A percentile compares a stretch with the other conserved stretches of the same genome.
Conservation (phyloP, 805 yeast genomes). For the Saturnispora quitensis region DNA sequence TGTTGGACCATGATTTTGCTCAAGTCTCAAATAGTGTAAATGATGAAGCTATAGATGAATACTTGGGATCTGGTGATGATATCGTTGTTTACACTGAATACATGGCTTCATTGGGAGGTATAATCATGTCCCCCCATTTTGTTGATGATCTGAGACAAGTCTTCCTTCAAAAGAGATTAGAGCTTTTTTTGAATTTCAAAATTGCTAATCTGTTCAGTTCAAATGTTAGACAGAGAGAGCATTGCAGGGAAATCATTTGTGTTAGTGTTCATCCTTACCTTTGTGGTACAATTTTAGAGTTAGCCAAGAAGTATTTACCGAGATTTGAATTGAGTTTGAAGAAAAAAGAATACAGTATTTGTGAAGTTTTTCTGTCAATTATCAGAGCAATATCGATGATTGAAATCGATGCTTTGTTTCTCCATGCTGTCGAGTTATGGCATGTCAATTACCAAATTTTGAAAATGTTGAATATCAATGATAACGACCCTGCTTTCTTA, state of each 20-base stretch:
- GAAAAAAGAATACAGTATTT: slow-evolving; percentile 18
- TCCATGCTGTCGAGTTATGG: slow-evolving; percentile 22
- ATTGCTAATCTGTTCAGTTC: slow-evolving; percentile 19
- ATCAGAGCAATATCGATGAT: slow-evolving; percentile 21
- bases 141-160: slow-evolving; percentile 21
- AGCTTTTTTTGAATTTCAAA: slow-evolving; percentile 17
- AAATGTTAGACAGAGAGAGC: slow-evolving; percentile 43
- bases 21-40: background rate
- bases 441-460: slow-evolving; percentile 19
- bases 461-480: slow-evolving; percentile 18
- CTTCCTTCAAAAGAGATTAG: slow-evolving; percentile 22
- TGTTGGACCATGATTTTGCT: slow-evolving; percentile 11
- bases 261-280: slow-evolving; percentile 38
- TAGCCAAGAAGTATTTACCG: slow-evolving; percentile 16
- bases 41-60: background rate
- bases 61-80: slow-evolving; percentile 8
- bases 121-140: slow-evolving; percentile 34
- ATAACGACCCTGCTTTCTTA: slow-evolving; percentile 17
- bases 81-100: slow-evolving; percentile 56
- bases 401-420: slow-evolving; percentile 21
- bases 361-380: slow-evolving; percentile 24
- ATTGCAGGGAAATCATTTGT: slow-evolving; percentile 59
- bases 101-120: slow-evolving; percentile 61
- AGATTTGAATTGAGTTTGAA: slow-evolving; percentile 20
- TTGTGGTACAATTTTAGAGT: slow-evolving; percentile 19